Base-by-base conservation (phyloP, 2,329 filamentous ascomycete species). In the Trichoderma atrobrunneum region DNA sequence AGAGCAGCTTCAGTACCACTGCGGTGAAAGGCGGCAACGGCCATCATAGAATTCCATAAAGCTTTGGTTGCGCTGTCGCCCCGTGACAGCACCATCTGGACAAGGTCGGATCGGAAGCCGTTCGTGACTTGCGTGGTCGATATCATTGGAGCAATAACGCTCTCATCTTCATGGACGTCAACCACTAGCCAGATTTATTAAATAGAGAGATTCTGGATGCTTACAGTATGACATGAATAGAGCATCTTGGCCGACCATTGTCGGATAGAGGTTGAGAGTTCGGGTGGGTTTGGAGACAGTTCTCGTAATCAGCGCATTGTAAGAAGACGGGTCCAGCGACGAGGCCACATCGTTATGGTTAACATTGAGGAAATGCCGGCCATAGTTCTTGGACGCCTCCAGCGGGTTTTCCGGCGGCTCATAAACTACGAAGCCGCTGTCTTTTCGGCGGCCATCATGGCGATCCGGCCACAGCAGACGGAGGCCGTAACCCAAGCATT, bases 401-500 rank as follows among this genome's bases (percentile, higher is more conserved):
- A 75, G 72, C 69, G 78, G 48, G 16, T 66, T 63, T 16, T 51
- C 57, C 28, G 60, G 48, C 3, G 66, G 69, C 5, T 54, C 24
- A 43, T 73, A 71, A 18, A 74, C 72, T 32, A 72, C 39, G 24
- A 70, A 59, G n/a, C 63, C 72, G 6, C 43, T 71, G 32, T 61
- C 71, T n/a, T 67, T 70, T 7, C 84, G 81, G 54, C 84, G 78
- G 11, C 84, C 84, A 73, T 86, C 84, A n/a, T 80, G 79, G 69
- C 82, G 82, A 73, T 85, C 84, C 10, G 84, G 84, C 85, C 84
- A 86, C 7, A 82, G 79, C 5, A 86, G 81, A 54, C 84, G 83
- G 51, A 85, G 76, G 5, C 81, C 82, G 73, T 86, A 86, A 56
- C 84, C 84, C 69, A 81, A 72, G 74, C 84, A 86, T 72, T 78